Conservation (phyloP, 352 stramenopile species). For the Globisporangium irregulare region DNA sequence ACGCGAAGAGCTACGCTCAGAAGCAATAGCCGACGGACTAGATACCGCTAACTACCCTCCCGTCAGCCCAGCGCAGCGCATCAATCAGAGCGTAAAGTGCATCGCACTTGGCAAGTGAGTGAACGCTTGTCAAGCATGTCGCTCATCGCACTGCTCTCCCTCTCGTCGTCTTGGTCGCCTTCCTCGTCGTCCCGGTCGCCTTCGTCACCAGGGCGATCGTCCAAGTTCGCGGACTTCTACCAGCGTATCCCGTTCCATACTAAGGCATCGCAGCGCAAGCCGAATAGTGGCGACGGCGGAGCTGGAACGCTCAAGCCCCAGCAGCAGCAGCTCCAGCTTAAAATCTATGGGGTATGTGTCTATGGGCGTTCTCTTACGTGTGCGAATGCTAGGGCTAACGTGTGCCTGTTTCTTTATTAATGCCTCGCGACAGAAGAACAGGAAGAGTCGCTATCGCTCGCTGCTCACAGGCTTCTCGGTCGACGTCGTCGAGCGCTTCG, state of each 20-base stretch:
- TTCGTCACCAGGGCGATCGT: neutral
- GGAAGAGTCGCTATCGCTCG: constrained; percentile 14
- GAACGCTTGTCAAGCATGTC: constrained; percentile 1
- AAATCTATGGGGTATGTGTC: constrained; percentile 7
- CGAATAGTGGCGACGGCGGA: neutral
- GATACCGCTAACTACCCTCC: neutral
- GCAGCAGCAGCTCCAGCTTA: constrained; percentile 10
- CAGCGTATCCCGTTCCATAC: constrained; percentile 11
- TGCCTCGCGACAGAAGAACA: constrained; percentile 11
- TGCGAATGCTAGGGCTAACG: neutral
- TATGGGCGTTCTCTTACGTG: neutral
- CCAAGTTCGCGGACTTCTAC: constrained; percentile 13
- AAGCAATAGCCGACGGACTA: neutral
- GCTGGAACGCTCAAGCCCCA: constrained; percentile 4
- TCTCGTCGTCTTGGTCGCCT: constrained; percentile 4
- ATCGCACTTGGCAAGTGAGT: neutral
- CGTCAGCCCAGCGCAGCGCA: neutral
- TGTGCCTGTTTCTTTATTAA: neutral
- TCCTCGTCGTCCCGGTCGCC: neutral
- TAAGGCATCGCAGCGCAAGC: constrained; percentile 4
- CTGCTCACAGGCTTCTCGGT: constrained; percentile 17
- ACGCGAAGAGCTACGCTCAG: neutral
- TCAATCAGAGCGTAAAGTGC: neutral
- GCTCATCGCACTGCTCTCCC: constrained; percentile 18
- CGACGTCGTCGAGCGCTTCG: constrained; percentile 11